Base-by-base conservation (phyloP, 2,329 filamentous ascomycete species). In the Fusarium illudens region DNA sequence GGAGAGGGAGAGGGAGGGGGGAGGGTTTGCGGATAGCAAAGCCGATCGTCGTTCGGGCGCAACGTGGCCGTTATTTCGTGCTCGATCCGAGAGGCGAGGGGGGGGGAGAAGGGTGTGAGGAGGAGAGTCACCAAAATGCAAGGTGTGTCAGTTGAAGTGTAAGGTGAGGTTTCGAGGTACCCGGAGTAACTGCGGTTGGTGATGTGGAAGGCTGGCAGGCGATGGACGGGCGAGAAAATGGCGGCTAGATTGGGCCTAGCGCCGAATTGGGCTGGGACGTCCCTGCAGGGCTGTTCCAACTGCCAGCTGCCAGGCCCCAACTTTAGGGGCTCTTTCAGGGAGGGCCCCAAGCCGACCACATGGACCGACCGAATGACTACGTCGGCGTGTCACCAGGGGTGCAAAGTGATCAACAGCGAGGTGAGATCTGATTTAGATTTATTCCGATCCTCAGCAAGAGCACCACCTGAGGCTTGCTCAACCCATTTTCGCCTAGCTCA, bases 231-330 rank as follows among this genome's bases (percentile, higher is more conserved):
- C 61, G 59, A 64, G 57, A 52, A 36, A 49, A 49, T 44, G 44
- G 54, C 33, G 49, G 34, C 77, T 76, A 66, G 53, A 75, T 75
- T 73, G 46, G 77, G 78, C 64, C 65, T 79, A 79, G 78, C 73
- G 77, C 60, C n/a, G 57, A 52, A 65, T 62, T 53, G 58, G 62
- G 55, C 48, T 49, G 44, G 48, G 22, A 60, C 29, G 64, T 49
- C 65, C 65, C 66, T 70, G 66, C 69, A 71, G 57, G 68, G 68
- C 52, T 67, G 52, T 44, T 30, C 50, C 64, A 66, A 64, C 46
- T 68, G 60, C 52, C 62, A 55, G 62, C 52, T 64, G 55, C 55
- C 60, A 60, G 59, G 60, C 51, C 55, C 65, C 54, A 55, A 67
- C 51, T 59, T 65, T 60, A 56, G 58, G 61, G 54, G 48, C 56